Evolutionary conservation across 768 basidiomycete genomes (phyloP).

Genomic region (Rhodosporidiobolus sp.): DNA sequence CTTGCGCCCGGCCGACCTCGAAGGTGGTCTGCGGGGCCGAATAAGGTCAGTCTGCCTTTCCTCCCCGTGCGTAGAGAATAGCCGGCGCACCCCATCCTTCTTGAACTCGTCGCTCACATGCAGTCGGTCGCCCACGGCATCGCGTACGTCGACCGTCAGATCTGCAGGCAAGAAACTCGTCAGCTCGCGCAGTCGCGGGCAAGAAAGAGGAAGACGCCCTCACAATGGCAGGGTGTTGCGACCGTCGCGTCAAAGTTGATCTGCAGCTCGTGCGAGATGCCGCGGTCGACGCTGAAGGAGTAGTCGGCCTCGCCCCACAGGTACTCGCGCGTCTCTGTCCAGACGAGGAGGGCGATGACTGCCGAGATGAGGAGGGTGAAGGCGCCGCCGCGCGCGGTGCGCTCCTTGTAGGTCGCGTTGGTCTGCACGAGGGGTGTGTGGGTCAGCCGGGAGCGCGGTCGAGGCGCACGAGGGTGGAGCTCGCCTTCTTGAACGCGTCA

Average conservation of each 20-base stretch:
- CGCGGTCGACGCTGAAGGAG: slow-evolving; percentile 78
- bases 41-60: not conserved
- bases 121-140: slow-evolving; percentile 88
- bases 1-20: slow-evolving; percentile 73
- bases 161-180: slow-evolving; percentile 52
- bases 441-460: not conserved
- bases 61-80: not conserved
- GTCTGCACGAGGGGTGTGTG: slow-evolving; percentile 62
- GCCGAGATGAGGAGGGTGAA: slow-evolving; percentile 67
- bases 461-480: not conserved
- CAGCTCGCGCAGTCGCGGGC: slow-evolving; percentile 5
- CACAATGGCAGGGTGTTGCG: slow-evolving; percentile 88
- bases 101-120: slow-evolving; percentile 74
- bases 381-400: slow-evolving; percentile 75
- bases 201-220: slow-evolving; percentile 48
- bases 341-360: slow-evolving; percentile 67
- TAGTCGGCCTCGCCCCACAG: slow-evolving; percentile 91
- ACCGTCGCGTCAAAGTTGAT: slow-evolving; percentile 91
- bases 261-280: slow-evolving; percentile 62
- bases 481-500: slow-evolving; percentile 63
- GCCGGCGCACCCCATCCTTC: slow-evolving; percentile 70
- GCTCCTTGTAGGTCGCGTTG: slow-evolving; percentile 72
- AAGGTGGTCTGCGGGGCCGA: slow-evolving; percentile 61
- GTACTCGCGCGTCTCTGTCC: slow-evolving; percentile 86
- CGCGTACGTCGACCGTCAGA: slow-evolving; percentile 81